Evolutionary conservation across 2,329 filamentous ascomycete genomes (phyloP), one percentile per base, ranked within the genome.

Genomic region (Aureobasidium sp.): DNA sequence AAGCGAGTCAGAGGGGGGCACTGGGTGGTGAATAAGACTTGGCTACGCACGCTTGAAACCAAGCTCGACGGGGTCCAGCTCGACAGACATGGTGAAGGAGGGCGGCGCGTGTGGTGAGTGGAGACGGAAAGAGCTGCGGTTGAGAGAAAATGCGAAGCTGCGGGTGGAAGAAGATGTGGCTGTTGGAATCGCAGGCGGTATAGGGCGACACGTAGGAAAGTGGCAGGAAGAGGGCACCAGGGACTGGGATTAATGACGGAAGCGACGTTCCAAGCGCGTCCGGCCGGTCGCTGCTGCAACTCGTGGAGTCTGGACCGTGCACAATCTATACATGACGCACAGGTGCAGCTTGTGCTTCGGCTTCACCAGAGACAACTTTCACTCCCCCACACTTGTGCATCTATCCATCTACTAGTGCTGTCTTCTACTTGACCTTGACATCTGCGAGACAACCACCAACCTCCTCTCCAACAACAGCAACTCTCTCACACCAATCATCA

Each of bases 61-160:
- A 73, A 99, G 85, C 83, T 97, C 94, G 68, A 84, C 76, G 63
- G 93, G 94, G 70, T 94, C 87, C 73, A 99, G 89, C 70, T 96
- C 89, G 78, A 99, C 88, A 69, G 93, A 95, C 94, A 97, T 97
- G 77, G 70, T 82, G 77, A 51, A 60, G 40, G 25, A 50, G 29
- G 49, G 25, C 23, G 43, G 35, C 25, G 42, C 25, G 55, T 49
- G 10, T 3, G 10, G 5, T 33, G 55, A n/a, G 33, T 58, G 17
- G n/a, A 13, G 23, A 21, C 15, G 25, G 13, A 21, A 10, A 31
- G 27, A 55, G 37, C 37, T 31, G 37, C n/a, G 21, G 33, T 31
- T 10, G 25, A 31, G 35, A 31, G 27, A 42, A 23, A 43, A 27
- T 9, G 23, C 19, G n/a, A 43, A 21, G 27, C n/a, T 31, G 27